phyloP scores from a whole-genome alignment of 108 stramenopile species.

The Cyclotella cryptica region DNA sequence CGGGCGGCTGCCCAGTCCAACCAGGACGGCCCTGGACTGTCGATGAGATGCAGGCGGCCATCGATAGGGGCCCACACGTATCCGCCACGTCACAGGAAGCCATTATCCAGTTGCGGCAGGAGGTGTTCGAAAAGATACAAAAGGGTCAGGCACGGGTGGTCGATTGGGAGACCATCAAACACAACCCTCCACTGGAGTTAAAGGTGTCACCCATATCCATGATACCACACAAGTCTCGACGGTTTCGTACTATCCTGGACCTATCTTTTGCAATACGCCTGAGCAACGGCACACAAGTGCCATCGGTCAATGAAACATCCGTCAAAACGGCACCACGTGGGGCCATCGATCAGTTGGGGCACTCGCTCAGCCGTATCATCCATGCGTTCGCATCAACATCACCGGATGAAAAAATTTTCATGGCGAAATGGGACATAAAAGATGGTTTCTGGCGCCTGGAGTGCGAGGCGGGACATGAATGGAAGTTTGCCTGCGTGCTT shows the following conservation, averaged over 20 bases:
- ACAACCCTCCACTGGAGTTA: not conserved
- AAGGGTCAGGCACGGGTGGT: conserved; percentile 7
- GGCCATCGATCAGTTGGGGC: conserved; percentile 19
- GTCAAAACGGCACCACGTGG: conserved; percentile 7
- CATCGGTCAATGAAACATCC: conserved; percentile 12
- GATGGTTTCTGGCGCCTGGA: conserved; percentile 40
- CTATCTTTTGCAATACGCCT: conserved; percentile 13
- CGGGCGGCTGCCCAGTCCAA: conserved; percentile 18
- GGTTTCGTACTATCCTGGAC: conserved; percentile 10
- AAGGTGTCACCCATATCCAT: conserved; percentile 25
- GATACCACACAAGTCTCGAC: conserved; percentile 23
- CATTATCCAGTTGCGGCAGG: not conserved
- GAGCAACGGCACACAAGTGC: not conserved
- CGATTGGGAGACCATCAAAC: conserved; percentile 9
- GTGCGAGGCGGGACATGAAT: conserved; percentile 25
- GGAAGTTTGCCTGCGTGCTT: conserved; percentile 44
- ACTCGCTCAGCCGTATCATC: conserved; percentile 4
- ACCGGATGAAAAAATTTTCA: conserved; percentile 9
- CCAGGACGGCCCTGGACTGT: conserved; percentile 15
- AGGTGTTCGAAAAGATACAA: not conserved
- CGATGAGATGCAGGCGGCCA: conserved; percentile 17
- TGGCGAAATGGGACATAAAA: conserved; percentile 39
- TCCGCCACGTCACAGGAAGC: conserved; percentile 21
- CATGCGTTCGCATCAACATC: conserved; percentile 16
- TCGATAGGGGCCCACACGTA: conserved; percentile 22